Evolutionary conservation across 2,329 filamentous ascomycete genomes (phyloP), one percentile per base, ranked within the genome.

Genomic region (Alternaria ventricosa): DNA sequence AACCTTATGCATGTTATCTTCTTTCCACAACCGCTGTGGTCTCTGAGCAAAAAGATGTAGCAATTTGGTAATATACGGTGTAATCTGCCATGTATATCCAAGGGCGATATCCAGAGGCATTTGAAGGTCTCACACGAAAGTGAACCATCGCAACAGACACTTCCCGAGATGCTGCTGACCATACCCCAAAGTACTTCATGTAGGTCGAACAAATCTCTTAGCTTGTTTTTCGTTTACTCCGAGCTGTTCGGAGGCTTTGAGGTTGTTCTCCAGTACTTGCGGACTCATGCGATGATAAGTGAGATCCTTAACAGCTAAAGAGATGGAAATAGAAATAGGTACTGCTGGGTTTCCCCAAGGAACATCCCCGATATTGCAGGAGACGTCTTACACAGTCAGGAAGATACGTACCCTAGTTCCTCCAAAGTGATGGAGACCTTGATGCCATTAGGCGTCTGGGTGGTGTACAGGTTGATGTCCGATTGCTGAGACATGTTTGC

Each of bases 371-470:
- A 47, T 28, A 23, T 13, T 11, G 13, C n/a, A 41, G 18, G 25
- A 8, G 25, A 25, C n/a, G 9, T 23, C 30, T 25, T 6, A 50
- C 10, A 25, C 18, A 12, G 18, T 23, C 12, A 49, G 8, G 44
- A n/a, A 27, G 6, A 27, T 28, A 66, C 75, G 56, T 73, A 81
- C 70, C 90, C 90, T 5, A 97, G 86, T 82, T 97, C 94, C 82
- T 96, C 93, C 15, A 97, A 84, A 10, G 92, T 86, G 69, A 97
- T 97, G 60, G 92, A 94, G 65, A 93, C 88, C 80, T 97, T 97
- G 85, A 96, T 91, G 67, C 94, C 93, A 81, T 97, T 97, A 49
- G 94, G 93, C 55, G 94, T 97, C 75, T 89, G 87, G 12, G 87
- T 86, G 12, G 93, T 97, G 83, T 96, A 96, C 28, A 97, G 87